A percentile compares a stretch with the other conserved stretches of the same genome.
phyloP scores from a whole-genome alignment of 2,329 filamentous ascomycete species.

The Clonostachys rhizophaga region DNA sequence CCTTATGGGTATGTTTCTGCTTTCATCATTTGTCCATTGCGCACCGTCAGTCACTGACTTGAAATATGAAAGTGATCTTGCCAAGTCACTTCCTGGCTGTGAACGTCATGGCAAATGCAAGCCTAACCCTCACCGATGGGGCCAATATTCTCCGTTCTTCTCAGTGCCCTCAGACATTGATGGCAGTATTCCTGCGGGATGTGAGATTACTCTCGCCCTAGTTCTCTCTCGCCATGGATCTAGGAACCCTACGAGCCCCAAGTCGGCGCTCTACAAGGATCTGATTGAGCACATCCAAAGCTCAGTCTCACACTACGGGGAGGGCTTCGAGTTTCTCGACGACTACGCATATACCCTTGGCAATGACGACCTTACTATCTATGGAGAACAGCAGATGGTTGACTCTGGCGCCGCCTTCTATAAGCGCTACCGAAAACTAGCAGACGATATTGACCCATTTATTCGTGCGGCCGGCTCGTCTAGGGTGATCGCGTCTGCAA shows the following conservation, averaged over 20 bases:
- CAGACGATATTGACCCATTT: constrained; percentile 57
- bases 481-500: constrained; percentile 69
- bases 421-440: constrained; percentile 62
- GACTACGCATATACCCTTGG: constrained; percentile 69
- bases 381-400: constrained; percentile 65
- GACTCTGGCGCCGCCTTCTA: constrained; percentile 76
- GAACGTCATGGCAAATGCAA: constrained; percentile 38
- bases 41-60: no score
- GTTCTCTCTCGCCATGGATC: constrained; percentile 82
- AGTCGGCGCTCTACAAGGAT: constrained; percentile 57
- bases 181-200: constrained; percentile 56
- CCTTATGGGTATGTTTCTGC: not conserved
- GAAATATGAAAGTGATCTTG: no score
- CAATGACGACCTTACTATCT: constrained; percentile 61
- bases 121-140: constrained; percentile 66
- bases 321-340: constrained; percentile 64
- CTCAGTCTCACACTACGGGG: constrained; percentile 49
- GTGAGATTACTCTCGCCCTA: constrained; percentile 74
- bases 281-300: constrained; percentile 64
- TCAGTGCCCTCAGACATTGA: constrained; percentile 64
- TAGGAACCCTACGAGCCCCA: constrained; percentile 70
- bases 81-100: constrained; percentile 6
- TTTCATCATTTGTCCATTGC: not conserved
- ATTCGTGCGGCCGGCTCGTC: constrained; percentile 65
- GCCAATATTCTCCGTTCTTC: constrained; percentile 85